Evolutionary conservation across 768 basidiomycete genomes (phyloP), one percentile per base, ranked within the genome.

Genomic region (Clavulina sp.): DNA sequence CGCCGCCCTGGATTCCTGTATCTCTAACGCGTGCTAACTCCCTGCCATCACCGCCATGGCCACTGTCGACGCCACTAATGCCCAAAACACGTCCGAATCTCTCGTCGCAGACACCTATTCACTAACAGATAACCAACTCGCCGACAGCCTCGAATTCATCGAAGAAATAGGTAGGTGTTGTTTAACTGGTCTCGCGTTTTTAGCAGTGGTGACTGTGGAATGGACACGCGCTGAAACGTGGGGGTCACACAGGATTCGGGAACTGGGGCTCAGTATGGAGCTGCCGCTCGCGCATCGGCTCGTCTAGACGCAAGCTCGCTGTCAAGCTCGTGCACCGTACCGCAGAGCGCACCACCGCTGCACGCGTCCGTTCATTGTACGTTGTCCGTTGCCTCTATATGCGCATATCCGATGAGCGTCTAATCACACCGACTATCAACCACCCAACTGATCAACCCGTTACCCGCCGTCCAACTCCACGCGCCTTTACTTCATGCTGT

Each of bases 211-310:
- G 30, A 7, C 16, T 7, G 7, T 23, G 54, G 88, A 83, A 82
- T 88, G n/a, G n/a, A n/a, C n/a, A 46, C 26, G 13, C 43, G 16
- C 26, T n/a, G n/a, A n/a, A n/a, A n/a, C n/a, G n/a, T n/a, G n/a
- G n/a, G n/a, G n/a, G n/a, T n/a, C n/a, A n/a, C 26, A 9, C 43
- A 68, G 87, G 87, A 30, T 86, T 75, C 61, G 87, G 88, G 40
- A 91, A 89, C 67, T 93, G 88, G 88, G 88, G 88, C 33, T 82
- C 80, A 62, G 86, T 89, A 56, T 88, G 84, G 85, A 43, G 34
- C 49, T n/a, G 30, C 31, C 30, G 46, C 31, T 43, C 38, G 28
- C n/a, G n/a, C 6, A 3, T 7, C 24, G 5, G 41, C n/a, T 4
- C 7, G 66, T 69, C 52, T 61, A 63, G 53, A 33, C 63, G 64